Percentiles rank a stretch among this genome's conserved stretches.
Conservation (phyloP, 306 rosid species). For the Mucuna pruriens region DNA sequence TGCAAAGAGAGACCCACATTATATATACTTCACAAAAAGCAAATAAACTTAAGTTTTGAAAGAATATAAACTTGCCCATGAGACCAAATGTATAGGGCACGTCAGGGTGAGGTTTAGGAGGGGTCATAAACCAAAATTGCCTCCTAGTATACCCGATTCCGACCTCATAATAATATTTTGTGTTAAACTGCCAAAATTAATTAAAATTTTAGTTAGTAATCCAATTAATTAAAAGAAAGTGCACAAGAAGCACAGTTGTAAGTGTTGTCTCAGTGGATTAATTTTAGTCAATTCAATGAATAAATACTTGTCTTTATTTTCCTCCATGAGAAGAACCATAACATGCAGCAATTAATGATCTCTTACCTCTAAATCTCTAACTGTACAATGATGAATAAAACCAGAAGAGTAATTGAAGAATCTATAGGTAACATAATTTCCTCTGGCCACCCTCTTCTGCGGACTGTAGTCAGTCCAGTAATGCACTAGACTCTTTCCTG, state of each 20-base stretch:
- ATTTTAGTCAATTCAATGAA: background rate
- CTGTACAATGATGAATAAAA: constrained; percentile 73
- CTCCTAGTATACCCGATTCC: constrained; percentile 63
- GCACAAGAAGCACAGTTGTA: no score
- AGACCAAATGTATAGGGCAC: constrained; percentile 79
- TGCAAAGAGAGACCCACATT: constrained; percentile 32
- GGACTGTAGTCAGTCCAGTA: constrained; percentile 58
- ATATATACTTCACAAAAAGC: background rate
- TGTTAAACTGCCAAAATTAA: constrained; percentile 48
- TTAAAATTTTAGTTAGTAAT: background rate
- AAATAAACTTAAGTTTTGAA: background rate
- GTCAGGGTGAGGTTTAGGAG: constrained; percentile 73
- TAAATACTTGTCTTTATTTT: background rate
- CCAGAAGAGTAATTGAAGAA: constrained; percentile 76
- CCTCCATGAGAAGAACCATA: background rate
- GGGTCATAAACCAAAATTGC: constrained; percentile 69
- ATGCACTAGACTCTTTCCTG: constrained; percentile 53
- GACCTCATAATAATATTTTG: constrained; percentile 68
- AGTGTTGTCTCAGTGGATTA: background rate
- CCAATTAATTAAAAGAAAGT: background rate
- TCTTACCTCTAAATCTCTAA: constrained; percentile 58
- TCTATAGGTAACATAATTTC: constrained; percentile 52
- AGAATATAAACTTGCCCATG: constrained; percentile 50
- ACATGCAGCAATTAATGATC: background rate
- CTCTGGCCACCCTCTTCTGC: constrained; percentile 39